Base-by-base conservation (phyloP, 257 asterid species). In the Echium plantagineum region DNA sequence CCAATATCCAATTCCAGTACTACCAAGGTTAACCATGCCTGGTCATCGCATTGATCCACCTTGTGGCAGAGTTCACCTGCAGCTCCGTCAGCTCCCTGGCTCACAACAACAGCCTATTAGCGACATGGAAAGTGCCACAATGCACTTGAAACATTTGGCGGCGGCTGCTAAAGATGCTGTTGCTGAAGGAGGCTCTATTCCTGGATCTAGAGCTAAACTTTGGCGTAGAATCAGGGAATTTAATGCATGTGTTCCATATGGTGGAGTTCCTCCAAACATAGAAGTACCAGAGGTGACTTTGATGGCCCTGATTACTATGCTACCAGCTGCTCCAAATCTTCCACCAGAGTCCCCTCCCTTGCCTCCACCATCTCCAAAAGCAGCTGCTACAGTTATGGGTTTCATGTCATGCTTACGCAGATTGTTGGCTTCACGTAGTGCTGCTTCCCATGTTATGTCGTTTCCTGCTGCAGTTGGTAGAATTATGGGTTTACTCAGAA, bases 291-390 rank as follows among this genome's bases (percentile, higher is more conserved):
- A 91, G 80, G 98, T 91, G 75, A 88, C 96, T 38, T 77, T 91
- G 72, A 91, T 91, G 98, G 98, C 98, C 70, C 74, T 91, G 75
- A 88, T 91, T 66, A 91, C 98, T 51, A 78, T 91, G 85, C 88
- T 91, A 74, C 98, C 98, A 15, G 90, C 98, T 65, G 78, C 95
- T 71, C 98, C 98, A 17, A 91, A 82, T 77, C 89, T 85, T 72
- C 98, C 97, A 63, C 94, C 97, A 7, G 98, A 91, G 71, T 81
- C 97, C 32, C 86, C 85, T 72, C 96, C 98, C 58, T 70, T 88
- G 76, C 98, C 98, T 52, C 94, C 98, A 3, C 98, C 97, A 48
- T 91, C 98, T 67, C 98, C 97, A 32, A 91, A 91, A 81, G 98
- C 97, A 30, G 98, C 98, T 65, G 97, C 98, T 49, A 91, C 97